These are phyloP conservation scores for Vitis cinerea DNA, from an alignment of 164 flowering plant species.

Conservation along the genomic window DNA sequence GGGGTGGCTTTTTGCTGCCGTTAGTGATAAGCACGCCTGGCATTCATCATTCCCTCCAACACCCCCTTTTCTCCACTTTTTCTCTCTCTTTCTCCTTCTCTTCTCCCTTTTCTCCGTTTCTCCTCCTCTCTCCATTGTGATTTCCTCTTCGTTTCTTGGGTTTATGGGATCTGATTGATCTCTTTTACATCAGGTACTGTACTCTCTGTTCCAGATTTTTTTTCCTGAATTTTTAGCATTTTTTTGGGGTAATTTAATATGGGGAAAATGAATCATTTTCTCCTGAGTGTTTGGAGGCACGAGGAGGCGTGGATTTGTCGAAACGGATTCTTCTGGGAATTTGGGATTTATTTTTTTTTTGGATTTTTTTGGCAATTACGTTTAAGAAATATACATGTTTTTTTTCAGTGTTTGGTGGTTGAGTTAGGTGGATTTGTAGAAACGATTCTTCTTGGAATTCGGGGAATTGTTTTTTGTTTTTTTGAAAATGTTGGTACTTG, in stretches of 20 bases:
- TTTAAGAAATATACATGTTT: not conserved
- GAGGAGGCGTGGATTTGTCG: too few species aligned
- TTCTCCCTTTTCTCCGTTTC: slow-evolving; percentile 8
- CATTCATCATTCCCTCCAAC: slow-evolving; percentile 57
- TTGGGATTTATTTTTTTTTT: not conserved
- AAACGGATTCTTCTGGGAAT: too few species aligned
- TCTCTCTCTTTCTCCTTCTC: slow-evolving; percentile 10
- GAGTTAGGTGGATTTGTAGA: too few species aligned
- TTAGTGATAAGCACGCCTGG: slow-evolving; percentile 84
- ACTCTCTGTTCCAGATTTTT: not conserved
- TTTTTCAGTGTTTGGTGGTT: slow-evolving; percentile 2
- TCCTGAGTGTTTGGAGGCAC: too few species aligned
- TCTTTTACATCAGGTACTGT: slow-evolving; percentile 21
- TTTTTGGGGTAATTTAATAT: not conserved
- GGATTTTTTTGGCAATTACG: not conserved
- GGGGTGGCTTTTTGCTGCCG: slow-evolving; percentile 25
- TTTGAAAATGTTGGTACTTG: too few species aligned
- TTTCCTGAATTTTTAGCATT: not conserved
- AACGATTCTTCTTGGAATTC: too few species aligned
- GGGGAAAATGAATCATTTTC: too few species aligned
- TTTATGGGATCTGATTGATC: slow-evolving; percentile 5
- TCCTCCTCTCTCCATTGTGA: slow-evolving; percentile 9
- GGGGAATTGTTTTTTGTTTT: too few species aligned
- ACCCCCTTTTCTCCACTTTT: slow-evolving; percentile 7
- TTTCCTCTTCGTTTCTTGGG: not conserved